Evolutionary conservation across 176 grass and related monocot species (phyloP).

Genomic region (Aegilops umbellulata): DNA sequence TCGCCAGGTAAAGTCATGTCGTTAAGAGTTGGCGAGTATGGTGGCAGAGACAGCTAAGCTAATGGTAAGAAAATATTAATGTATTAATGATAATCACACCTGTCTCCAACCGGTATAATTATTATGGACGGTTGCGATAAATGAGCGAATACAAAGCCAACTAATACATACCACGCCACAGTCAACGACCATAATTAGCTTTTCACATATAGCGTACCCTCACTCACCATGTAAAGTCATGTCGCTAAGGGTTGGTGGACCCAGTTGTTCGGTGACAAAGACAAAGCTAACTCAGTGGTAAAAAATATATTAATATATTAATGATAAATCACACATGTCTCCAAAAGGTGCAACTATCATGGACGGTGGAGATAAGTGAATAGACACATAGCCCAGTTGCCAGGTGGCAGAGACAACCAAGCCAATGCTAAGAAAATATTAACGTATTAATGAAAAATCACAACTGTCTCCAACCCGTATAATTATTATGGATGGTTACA

Average conservation of each 20-base stretch:
- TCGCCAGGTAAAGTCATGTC: not conserved
- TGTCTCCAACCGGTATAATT: not conserved
- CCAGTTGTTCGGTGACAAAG: accelerated
- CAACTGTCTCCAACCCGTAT: not conserved
- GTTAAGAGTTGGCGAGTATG: not conserved
- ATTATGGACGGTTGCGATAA: not conserved
- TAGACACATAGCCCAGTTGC: not conserved
- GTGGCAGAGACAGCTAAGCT: no score
- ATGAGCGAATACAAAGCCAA: not conserved
- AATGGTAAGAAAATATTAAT: not conserved
- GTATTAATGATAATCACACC: not conserved
- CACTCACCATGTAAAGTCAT: not conserved
- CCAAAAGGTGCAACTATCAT: not conserved
- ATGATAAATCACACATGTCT: not conserved
- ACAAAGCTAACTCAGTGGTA: not conserved
- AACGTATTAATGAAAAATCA: not conserved
- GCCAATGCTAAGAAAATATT: no score
- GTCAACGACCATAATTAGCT: no score
- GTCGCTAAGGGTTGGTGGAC: not conserved
- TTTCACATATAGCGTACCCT: no score
- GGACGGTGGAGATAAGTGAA: not conserved
- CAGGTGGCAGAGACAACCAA: no score
- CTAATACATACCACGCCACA: not conserved
- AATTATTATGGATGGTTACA: not conserved
- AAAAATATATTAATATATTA: not conserved